A percentile compares a stretch with the other conserved stretches of the same genome.
phyloP scores from a whole-genome alignment of 495 filamentous ascomycete genomes.

The Zalerion maritima region DNA sequence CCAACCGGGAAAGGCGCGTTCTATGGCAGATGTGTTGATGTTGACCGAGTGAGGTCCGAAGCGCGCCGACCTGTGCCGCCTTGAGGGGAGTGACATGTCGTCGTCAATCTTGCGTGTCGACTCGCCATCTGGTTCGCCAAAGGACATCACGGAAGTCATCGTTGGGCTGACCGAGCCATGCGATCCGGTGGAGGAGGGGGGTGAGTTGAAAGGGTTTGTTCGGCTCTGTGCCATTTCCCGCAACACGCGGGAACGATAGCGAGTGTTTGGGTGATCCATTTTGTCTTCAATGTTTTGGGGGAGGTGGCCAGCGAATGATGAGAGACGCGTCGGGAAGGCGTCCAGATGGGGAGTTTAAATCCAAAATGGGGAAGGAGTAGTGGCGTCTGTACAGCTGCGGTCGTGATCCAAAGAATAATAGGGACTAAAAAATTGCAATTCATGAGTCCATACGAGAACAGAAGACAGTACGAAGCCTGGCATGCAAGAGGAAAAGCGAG shows the following conservation, averaged over 20 bases:
- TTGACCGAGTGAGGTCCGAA: constrained; percentile 11
- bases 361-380: too few species aligned
- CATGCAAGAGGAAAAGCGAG: too few species aligned
- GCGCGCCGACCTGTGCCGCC: too few species aligned
- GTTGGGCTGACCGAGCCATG: constrained; percentile 36
- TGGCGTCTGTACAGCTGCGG: too few species aligned
- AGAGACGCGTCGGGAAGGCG: too few species aligned
- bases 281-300: constrained; percentile 1
- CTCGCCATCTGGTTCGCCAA: constrained; percentile 27
- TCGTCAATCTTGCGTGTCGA: constrained; percentile 24
- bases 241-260: constrained; percentile 22
- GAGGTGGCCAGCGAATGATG: too few species aligned
- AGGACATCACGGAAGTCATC: constrained; percentile 28
- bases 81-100: neutral
- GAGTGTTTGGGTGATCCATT: constrained; percentile 2
- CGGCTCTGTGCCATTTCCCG: constrained; percentile 21
- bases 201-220: constrained; percentile 34
- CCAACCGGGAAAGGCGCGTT: constrained; percentile 49
- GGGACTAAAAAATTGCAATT: too few species aligned
- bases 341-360: too few species aligned
- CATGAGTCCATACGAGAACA: too few species aligned
- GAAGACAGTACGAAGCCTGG: too few species aligned
- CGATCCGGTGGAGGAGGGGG: constrained; percentile 35
- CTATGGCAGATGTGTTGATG: constrained; percentile 49
- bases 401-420: too few species aligned